Percentiles rank a stretch among this genome's conserved stretches.
phyloP scores from a whole-genome alignment of 129 eudicot species.

The Gnaphalium uliginosum region DNA sequence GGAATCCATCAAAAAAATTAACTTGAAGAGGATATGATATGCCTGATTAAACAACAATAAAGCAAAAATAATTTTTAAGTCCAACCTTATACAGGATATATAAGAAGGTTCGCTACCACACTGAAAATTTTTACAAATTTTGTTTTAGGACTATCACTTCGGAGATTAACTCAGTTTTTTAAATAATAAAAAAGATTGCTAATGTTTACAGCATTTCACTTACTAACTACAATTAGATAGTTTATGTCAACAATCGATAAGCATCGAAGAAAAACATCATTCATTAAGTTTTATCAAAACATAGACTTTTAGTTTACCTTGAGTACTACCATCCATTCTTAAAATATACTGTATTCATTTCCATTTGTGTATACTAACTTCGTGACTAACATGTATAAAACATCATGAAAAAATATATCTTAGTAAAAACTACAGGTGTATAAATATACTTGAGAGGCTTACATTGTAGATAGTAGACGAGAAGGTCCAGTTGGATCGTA shows the following conservation, averaged over 20 bases:
- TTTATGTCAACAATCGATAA: not conserved
- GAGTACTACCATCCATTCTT: constrained; percentile 1
- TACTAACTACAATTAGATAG: not conserved
- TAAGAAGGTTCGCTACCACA: no score
- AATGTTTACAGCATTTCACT: constrained; percentile 6
- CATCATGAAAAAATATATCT: not conserved
- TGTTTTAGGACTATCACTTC: not conserved
- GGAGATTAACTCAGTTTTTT: not conserved
- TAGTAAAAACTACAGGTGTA: not conserved
- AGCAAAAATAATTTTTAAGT: no score
- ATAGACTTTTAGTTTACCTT: constrained; percentile 1
- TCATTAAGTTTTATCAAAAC: not conserved
- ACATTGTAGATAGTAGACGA: constrained; percentile 89
- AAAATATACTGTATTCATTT: not conserved
- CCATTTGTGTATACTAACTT: constrained; percentile 3
- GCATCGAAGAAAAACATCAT: not conserved
- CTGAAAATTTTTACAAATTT: not conserved
- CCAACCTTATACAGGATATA: not conserved
- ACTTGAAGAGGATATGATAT: not conserved
- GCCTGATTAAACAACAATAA: not conserved
- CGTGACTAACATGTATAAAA: not conserved
- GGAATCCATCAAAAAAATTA: not conserved
- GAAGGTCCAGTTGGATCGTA: constrained; percentile 95
- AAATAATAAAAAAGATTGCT: not conserved
- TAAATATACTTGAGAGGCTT: constrained; percentile 25